Conservation (phyloP, 352 stramenopile species). For the Phytophthora parvispora region DNA sequence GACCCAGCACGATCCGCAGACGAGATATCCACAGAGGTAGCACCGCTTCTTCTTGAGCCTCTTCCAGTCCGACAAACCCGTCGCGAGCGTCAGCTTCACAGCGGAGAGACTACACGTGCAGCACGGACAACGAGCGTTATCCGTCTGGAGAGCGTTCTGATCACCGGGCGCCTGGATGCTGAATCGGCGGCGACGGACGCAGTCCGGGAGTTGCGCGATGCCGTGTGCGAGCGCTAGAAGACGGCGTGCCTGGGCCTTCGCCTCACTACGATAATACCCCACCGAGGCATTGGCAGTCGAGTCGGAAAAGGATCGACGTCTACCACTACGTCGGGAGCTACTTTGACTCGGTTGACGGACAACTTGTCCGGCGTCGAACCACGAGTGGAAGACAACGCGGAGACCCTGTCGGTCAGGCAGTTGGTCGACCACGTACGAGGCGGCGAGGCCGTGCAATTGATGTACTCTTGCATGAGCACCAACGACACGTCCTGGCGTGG, state of each 20-base stretch:
- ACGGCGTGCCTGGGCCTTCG: not conserved
- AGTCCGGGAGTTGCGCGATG: not conserved
- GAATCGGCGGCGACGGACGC: not conserved
- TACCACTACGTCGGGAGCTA: not conserved
- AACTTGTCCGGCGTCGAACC: not conserved
- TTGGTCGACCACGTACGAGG: conserved; percentile 13
- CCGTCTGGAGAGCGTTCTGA: not conserved
- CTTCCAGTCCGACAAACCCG: not conserved
- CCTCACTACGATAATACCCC: not conserved
- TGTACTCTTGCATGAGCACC: conserved; percentile 9
- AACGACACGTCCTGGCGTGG: conserved; percentile 7
- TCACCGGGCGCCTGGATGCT: not conserved
- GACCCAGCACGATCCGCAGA: conserved; percentile 27
- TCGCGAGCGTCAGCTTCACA: not conserved
- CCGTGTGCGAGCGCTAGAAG: not conserved
- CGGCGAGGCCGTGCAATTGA: conserved; percentile 29
- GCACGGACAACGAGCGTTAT: not conserved
- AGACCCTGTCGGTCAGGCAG: not conserved
- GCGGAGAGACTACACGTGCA: not conserved
- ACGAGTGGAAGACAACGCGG: conserved; percentile 2
- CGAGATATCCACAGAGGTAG: conserved; percentile 37
- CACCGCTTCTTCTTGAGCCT: conserved; percentile 15
- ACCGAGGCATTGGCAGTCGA: not conserved
- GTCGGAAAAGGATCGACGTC: not conserved
- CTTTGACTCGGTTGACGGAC: no score